Evolutionary conservation across 2,329 filamentous ascomycete species (phyloP).

Genomic region (Hypoxylon sp.): DNA sequence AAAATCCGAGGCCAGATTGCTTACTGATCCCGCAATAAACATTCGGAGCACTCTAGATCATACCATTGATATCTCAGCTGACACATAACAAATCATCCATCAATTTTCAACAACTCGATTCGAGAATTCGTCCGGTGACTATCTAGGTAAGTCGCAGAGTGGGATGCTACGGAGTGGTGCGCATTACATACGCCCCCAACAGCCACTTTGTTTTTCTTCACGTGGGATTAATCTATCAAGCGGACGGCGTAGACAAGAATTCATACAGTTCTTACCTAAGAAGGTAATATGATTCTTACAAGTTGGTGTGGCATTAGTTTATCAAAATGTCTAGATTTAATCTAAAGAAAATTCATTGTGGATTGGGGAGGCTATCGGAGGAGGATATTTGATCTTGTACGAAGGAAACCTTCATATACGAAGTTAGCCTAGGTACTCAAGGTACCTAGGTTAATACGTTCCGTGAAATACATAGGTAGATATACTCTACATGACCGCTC

Average conservation of each 20-base stretch:
- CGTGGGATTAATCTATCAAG: constrained; percentile 1
- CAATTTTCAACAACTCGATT: neutral
- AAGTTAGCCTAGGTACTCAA: too few relatives aligned
- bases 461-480: too few relatives aligned
- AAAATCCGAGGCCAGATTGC: neutral
- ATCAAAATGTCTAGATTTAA: too few relatives aligned
- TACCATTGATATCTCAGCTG: neutral
- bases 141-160: neutral
- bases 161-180: neutral
- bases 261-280: neutral
- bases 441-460: too few relatives aligned
- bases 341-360: too few relatives aligned
- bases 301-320: neutral
- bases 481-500: too few relatives aligned
- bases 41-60: constrained; percentile 11
- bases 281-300: neutral
- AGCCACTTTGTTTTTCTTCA: neutral
- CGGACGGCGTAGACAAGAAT: neutral
- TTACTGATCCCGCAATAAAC: neutral
- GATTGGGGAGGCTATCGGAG: too few relatives aligned
- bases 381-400: too few relatives aligned
- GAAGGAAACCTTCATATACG: too few relatives aligned
- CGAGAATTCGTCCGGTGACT: neutral
- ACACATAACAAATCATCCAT: neutral
- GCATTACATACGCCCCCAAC: constrained; percentile 2